Conservation (phyloP, 495 filamentous ascomycete genomes). For the Neurospora sp. region DNA sequence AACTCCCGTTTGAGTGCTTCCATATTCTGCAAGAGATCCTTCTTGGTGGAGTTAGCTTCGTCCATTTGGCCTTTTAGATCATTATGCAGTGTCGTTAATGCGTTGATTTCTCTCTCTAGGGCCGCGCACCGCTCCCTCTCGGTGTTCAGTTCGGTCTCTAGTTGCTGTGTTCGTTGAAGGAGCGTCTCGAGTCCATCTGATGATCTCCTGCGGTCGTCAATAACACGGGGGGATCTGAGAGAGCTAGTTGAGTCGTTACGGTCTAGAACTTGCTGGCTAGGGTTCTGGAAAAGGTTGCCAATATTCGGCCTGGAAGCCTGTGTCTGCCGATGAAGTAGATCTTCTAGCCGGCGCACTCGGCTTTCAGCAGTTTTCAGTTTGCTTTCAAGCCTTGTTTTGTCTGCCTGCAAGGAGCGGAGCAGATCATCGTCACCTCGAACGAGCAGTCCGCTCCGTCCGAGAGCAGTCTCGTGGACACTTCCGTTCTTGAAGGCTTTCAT, state of each 20-base stretch:
- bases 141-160: conserved; percentile 66
- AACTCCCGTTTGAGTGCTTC: conserved; percentile 87
- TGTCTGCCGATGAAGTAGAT: conserved; percentile 79
- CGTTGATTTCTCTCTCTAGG: conserved; percentile 52
- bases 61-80: conserved; percentile 62
- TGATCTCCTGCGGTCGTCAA: conserved; percentile 30
- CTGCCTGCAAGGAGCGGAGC: conserved; percentile 54
- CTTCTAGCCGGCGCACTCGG: conserved; percentile 83
- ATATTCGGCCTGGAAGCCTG: conserved; percentile 60
- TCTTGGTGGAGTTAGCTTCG: conserved; percentile 82
- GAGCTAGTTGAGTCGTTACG: conserved; percentile 34
- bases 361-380: conserved; percentile 81
- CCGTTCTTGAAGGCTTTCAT: conserved; percentile 93
- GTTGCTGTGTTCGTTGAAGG: conserved; percentile 52
- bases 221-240: conserved; percentile 22
- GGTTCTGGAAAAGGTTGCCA: conserved; percentile 50
- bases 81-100: conserved; percentile 47
- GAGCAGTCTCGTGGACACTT: conserved; percentile 75
- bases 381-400: conserved; percentile 71
- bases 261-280: conserved; percentile 27
- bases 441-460: conserved; percentile 70
- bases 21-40: conserved; percentile 89
- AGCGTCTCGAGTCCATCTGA: conserved; percentile 27
- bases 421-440: conserved; percentile 76
- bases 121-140: conserved; percentile 42